A percentile compares a stretch with the other conserved stretches of the same genome.
Evolutionary conservation across 1,284 basidiomycete genomes (phyloP).

Genomic region (Melampsora abietis-canadensis): DNA sequence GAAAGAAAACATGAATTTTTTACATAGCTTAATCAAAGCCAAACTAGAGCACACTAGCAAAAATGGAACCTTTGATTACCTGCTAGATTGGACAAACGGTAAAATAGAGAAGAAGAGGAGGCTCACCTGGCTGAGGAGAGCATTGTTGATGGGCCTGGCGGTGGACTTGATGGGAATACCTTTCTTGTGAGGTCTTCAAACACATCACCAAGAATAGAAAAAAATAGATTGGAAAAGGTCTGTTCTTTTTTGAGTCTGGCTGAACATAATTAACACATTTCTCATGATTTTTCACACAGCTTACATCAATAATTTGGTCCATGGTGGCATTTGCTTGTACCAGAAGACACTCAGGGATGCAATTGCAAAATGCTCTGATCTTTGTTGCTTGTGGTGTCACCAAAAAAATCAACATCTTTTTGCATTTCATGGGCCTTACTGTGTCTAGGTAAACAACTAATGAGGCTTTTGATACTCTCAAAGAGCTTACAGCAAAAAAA

Average conservation of each 20-base stretch:
- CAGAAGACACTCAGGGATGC: not conserved
- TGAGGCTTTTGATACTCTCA: not conserved
- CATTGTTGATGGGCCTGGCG: not conserved
- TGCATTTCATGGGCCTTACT: conserved; percentile 12
- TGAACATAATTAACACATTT: not conserved
- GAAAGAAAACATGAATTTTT: not conserved
- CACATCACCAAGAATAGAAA: not conserved
- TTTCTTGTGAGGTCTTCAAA: not conserved
- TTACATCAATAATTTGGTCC: not conserved
- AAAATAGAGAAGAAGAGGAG: not conserved
- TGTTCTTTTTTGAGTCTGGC: not conserved
- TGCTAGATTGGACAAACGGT: not conserved
- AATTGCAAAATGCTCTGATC: not conserved
- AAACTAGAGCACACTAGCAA: not conserved
- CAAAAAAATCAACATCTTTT: conserved; percentile 2
- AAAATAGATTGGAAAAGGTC: conserved; percentile 3
- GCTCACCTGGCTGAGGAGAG: not conserved
- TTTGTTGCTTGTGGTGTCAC: conserved; percentile 27
- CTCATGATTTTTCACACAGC: not conserved
- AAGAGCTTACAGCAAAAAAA: not conserved
- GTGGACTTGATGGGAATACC: not conserved
- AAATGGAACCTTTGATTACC: not conserved
- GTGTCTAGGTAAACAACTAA: not conserved
- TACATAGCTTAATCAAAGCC: conserved; percentile 7
- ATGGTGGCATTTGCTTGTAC: not conserved